A percentile compares a stretch with the other conserved stretches of the same genome.
These are phyloP conservation scores for Penicillium samsonianum DNA, from an alignment of 495 filamentous ascomycete species.

Conservation along the genomic window DNA sequence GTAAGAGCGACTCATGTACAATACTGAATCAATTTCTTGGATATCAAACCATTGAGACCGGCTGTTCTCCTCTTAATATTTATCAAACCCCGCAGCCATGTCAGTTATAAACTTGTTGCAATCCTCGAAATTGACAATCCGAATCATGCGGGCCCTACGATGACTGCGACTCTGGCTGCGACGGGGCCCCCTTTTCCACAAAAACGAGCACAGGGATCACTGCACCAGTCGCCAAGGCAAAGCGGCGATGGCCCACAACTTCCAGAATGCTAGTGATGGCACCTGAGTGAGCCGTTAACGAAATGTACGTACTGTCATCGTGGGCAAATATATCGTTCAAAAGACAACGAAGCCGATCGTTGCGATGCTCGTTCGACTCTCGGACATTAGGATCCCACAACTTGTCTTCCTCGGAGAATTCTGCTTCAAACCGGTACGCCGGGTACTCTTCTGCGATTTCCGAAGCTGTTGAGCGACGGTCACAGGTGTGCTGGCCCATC, in stretches of 20 bases:
- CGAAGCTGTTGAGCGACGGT: constrained; percentile 62
- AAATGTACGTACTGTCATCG: constrained; percentile 63
- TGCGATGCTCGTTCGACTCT: constrained; percentile 58
- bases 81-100: neutral
- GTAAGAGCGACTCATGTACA: constrained; percentile 31
- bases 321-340: constrained; percentile 65
- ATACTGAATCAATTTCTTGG: constrained; percentile 28
- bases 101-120: neutral
- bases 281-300: constrained; percentile 72
- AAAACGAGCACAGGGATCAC: constrained; percentile 71
- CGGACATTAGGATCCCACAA: constrained; percentile 57
- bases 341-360: constrained; percentile 53
- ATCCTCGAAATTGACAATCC: neutral
- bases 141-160: neutral
- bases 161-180: neutral
- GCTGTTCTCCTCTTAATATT: neutral
- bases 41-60: constrained; percentile 8
- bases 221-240: constrained; percentile 65
- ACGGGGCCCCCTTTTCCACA: constrained; percentile 37
- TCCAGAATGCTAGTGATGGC: constrained; percentile 63
- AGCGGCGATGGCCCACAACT: constrained; percentile 64
- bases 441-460: constrained; percentile 62
- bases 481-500: constrained; percentile 79
- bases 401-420: constrained; percentile 63
- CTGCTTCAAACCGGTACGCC: constrained; percentile 59